Base-by-base conservation (phyloP, 176 grass and related monocot genomes). In the Coix lacrymajobi region DNA sequence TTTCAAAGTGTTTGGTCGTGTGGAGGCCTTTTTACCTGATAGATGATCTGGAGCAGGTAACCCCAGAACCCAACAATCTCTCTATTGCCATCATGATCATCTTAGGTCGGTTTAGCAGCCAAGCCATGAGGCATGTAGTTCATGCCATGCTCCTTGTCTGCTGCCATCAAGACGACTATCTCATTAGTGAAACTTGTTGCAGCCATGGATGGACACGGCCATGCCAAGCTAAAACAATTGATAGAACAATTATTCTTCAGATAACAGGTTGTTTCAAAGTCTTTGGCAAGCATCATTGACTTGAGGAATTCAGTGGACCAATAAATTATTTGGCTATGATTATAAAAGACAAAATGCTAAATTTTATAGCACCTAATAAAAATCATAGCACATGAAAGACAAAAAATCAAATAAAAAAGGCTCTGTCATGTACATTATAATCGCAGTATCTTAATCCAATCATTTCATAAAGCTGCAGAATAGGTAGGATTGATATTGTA, bases 41-140 rank as follows among this genome's bases (percentile, higher is more conserved):
- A 97, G 54, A 97, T 97, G 39, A 91, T 86, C 88, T 94, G 94
- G 44, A 97, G 90, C 22, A 93, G 73, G 81, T 97, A 93, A 40
- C 88, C 86, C 94, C 94, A 97, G 74, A 97, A 97, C 76, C 94
- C 94, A 56, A 91, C 91, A 28, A 88, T 65, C 68, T 91, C 84
- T 64, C 91, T 66, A 7, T 45, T 70, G 41, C 39, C 56, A 28
- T 80, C 78, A 24, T 66, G 30, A 37, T 66, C 74, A 16, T 44
- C 40, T 9, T 77, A 76, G 19, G 34, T 62, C 9, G 76, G 75
- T 74, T 88, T 91, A 56, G 73, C 16, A 24, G 22, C 73, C 14
- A 25, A 19, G 25, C 39, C 81, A 24, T 22, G 77, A 34, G 71
- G 25, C 8, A 41, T 5, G 81, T 91, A 97, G 6, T 6, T 20